Base-by-base conservation (phyloP, 768 basidiomycete genomes). In the Lentinus brumalis region DNA sequence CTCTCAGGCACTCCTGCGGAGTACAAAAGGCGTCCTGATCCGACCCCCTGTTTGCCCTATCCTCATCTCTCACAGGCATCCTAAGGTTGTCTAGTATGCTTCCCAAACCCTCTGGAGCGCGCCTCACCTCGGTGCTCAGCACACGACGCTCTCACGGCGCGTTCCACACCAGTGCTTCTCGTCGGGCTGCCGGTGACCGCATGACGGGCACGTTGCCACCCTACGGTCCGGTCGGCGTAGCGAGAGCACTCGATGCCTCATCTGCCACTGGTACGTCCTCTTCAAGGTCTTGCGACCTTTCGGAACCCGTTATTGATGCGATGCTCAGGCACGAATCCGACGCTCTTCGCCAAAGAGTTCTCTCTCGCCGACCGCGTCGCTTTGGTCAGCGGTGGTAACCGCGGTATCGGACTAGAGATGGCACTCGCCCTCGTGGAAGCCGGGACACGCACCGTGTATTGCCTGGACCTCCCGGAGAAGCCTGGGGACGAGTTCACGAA, bases 331-430 rank as follows among this genome's bases (percentile, higher is more conserved):
- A 62, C 66, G 35, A 51, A 62, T 15, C 62, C 70, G 5, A 71
- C 69, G 41, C 59, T 69, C 44, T 69, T 71, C 56, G 29, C 50
- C 44, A 55, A 69, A 53, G 71, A 72, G 53, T 69, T 72, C 59
- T 66, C 72, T 15, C 66, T 78, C 40, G 61, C 64, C 16, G 73
- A 71, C 61, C 71, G 75, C 26, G 75, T 76, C 40, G 76, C 70
- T 31, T 67, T 78, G 49, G 76, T 80, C 15, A 73, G 76, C 16
- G 78, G 78, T 8, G 79, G 63, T 15, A 74, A 77, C 63, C 75
- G 76, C 35, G 79, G 91, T 0, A 81, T 93, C 12, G 92, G 92
- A 4, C 83, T 94, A 11, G 92, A 94, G 75, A 87, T 89, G 87
- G 89, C 89, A 32, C 74, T 92, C 52, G 84, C 86, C 2, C 75